Evolutionary conservation across 2,329 filamentous ascomycete species (phyloP), one percentile per base, ranked within the genome.

Genomic region (Dactylellina haptotyla): DNA sequence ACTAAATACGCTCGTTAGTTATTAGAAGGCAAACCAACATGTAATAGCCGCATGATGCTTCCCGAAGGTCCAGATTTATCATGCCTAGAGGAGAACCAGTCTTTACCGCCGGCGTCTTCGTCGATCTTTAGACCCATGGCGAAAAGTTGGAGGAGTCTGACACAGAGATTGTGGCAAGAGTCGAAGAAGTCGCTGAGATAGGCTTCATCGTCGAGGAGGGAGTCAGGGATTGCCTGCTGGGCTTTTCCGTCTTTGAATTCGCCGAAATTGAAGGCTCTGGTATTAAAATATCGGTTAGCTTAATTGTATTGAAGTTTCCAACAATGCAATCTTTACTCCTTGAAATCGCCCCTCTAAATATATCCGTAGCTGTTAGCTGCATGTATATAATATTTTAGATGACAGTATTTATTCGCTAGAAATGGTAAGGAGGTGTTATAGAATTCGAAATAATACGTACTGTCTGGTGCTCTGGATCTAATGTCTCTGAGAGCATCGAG

Each of bases 221-320:
- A 84, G 0, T 83, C 78, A 0, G 94, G 93, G 0, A 98, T 84
- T 6, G 90, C 89, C 80, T 98, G 94, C 75, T 90, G 88, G 12
- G 90, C 86, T 81, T 88, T 88, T 76, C 87, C 85, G 75, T 87
- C 77, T 66, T 83, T 79, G 79, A 95, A 96, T 77, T 92, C 87
- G 76, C 90, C 92, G 79, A 98, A 90, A 83, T 98, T 99, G 85
- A 98, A 94, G 37, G 90, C 92, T 83, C 93, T 95, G 76, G 37
- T 10, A 46, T 25, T 4, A 30, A 18, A 3, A 54, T 2, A 39
- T n/a, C 4, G 20, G 18, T 10, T 9, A 4, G n/a, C 16, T 3
- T 32, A 51, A 8, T 51, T 32, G 23, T 51, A 20, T 34, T 10
- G 5, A 26, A 39, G 25, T 45, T 14, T 45, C 26, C n/a, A 18